Evolutionary conservation across 2,329 filamentous ascomycete species (phyloP).

Genomic region (Calonectria hawksworthii): DNA sequence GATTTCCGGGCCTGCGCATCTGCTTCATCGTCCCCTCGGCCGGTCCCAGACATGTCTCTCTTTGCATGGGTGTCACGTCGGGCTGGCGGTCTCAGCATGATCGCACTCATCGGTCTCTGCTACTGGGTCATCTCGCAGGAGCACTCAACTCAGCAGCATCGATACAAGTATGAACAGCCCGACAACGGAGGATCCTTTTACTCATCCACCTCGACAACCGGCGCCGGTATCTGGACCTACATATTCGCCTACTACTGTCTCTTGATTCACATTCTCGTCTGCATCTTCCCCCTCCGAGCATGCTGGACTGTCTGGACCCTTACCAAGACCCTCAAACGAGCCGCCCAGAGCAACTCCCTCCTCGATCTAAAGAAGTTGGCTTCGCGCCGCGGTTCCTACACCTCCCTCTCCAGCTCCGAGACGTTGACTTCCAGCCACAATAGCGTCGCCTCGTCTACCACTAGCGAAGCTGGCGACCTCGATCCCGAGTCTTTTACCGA

Average conservation of each 20-base stretch:
- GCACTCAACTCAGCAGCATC: conserved; percentile 58
- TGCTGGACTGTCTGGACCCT: conserved; percentile 73
- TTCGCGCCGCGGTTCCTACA: conserved; percentile 65
- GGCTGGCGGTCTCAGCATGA: conserved; percentile 68
- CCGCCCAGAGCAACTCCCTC: conserved; percentile 59
- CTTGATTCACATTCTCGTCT: conserved; percentile 74
- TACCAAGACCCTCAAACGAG: conserved; percentile 63
- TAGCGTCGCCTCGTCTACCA: conserved; percentile 61
- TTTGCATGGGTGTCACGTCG: conserved; percentile 68
- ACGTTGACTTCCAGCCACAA: conserved; percentile 62
- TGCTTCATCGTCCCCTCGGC: not conserved
- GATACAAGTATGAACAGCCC: conserved; percentile 59
- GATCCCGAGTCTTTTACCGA: conserved; percentile 64
- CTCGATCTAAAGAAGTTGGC: conserved; percentile 61
- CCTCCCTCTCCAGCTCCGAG: conserved; percentile 69
- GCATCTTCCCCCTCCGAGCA: conserved; percentile 73
- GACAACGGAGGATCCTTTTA: conserved; percentile 51
- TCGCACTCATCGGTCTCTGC: conserved; percentile 62
- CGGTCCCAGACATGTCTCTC: conserved; percentile 60
- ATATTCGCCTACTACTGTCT: conserved; percentile 76
- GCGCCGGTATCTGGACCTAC: conserved; percentile 65
- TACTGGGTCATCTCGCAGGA: conserved; percentile 70
- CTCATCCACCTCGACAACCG: conserved; percentile 50
- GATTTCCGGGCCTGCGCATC: not conserved
- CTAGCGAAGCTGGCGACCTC: conserved; percentile 66